Evolutionary conservation across 768 basidiomycete species (phyloP), one percentile per base, ranked within the genome.

Genomic region (Guyanaporus albipodus): DNA sequence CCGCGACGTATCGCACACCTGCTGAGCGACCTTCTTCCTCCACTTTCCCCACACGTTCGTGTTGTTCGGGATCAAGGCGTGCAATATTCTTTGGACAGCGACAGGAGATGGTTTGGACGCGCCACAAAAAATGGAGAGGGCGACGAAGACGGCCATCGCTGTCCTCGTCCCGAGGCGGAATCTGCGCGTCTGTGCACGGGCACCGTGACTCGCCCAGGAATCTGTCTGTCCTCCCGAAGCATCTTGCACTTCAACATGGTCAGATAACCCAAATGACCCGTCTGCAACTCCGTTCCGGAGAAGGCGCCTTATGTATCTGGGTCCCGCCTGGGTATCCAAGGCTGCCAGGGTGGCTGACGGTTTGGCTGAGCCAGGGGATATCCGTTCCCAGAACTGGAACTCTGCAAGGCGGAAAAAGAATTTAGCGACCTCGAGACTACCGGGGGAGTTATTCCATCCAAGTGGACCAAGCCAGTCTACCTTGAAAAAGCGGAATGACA

Each of bases 361-460:
- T 8, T 53, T 53, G 48, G 60, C 58, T 15, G 49, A 52, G 10
- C 66, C 67, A 7, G 66, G 67, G 38, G 61, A 69, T 1, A 68
- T 46, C 8, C 63, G 67, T 42, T 61, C 58, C 66, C 66, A 67
- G 36, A 67, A 18, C 17, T 56, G 55, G 5, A 59, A 52, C 12
- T 45, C 46, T 7, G 68, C 66, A 9, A 69, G 24, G 22, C 58
- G 57, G 11, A 64, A 65, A 18, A 64, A 70, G 14, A 42, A 54
- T 42, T 62, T 70, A 4, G 67, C 68, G 18, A 70, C 42, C 1
- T 52, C 58, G 21, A 67, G 68, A 43, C 68, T 66, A 11, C 68
- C 68, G 0, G 70, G 68, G 7, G 67, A 66, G 35, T 70, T 70
- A 42, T 70, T 67, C 63, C 62, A 70, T n/a, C n/a, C n/a, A n/a